Percentiles rank a stretch among this genome's conserved stretches.
Evolutionary conservation across 495 filamentous ascomycete species (phyloP).

Genomic region (Aspergillus biplanus): DNA sequence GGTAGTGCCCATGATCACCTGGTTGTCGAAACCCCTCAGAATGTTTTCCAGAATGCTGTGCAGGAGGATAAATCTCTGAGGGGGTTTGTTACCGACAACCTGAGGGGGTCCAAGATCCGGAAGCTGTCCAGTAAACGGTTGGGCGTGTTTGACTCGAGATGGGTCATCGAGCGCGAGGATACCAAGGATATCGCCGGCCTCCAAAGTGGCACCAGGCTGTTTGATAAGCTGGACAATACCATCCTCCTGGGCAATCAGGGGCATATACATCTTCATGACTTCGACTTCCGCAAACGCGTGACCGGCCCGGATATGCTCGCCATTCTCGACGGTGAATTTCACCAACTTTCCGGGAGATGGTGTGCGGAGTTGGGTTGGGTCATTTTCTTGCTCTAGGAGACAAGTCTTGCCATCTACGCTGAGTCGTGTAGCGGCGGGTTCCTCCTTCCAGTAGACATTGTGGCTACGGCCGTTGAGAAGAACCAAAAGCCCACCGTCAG

Average conservation of each 20-base stretch:
- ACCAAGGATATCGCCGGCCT: slow-evolving; percentile 98
- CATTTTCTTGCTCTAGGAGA: slow-evolving; percentile 97
- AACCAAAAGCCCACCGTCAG: slow-evolving; percentile 93
- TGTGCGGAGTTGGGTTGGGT: slow-evolving; percentile 93
- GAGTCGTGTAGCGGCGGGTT: slow-evolving; percentile 90
- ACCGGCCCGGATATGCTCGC: slow-evolving; percentile 89
- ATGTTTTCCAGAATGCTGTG: slow-evolving; percentile 85
- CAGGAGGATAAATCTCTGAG: slow-evolving; percentile 80
- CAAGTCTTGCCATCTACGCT: slow-evolving; percentile 98
- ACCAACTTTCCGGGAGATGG: slow-evolving; percentile 97
- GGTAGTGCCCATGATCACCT: slow-evolving; percentile 88
- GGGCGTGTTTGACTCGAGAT: slow-evolving; percentile 92
- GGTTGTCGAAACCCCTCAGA: slow-evolving; percentile 93
- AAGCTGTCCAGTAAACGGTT: slow-evolving; percentile 92
- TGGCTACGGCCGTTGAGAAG: slow-evolving; percentile 89
- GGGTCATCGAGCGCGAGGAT: slow-evolving; percentile 96
- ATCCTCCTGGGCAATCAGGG: slow-evolving; percentile 93
- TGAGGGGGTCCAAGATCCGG: slow-evolving; percentile 85
- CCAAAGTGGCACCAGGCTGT: slow-evolving; percentile 96
- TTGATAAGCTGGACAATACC: slow-evolving; percentile 98
- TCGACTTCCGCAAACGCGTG: slow-evolving; percentile 97
- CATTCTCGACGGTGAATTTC: slow-evolving; percentile 97
- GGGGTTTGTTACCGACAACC: slow-evolving; percentile 87
- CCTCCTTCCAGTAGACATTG: slow-evolving; percentile 99
- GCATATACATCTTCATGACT: slow-evolving; percentile 99